A percentile compares a stretch with the other conserved stretches of the same genome.
Conservation (phyloP, 2,329 filamentous ascomycete genomes). For the Epichloe glyceriae region DNA sequence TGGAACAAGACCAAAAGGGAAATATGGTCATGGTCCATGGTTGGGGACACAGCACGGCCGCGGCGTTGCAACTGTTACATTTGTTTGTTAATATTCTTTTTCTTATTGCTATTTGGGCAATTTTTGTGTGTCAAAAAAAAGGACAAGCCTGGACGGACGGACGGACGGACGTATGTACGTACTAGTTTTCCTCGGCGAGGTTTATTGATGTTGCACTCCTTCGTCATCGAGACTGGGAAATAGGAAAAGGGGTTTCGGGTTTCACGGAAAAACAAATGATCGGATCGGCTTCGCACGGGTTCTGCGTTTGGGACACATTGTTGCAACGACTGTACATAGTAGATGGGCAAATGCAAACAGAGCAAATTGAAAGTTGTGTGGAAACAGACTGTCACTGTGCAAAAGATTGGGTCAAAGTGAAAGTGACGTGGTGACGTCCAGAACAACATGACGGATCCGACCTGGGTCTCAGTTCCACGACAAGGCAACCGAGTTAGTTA, state of each 20-base stretch:
- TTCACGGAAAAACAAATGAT: too few relatives aligned
- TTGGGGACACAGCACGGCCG: not conserved
- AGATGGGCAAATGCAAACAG: too few relatives aligned
- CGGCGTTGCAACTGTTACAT: not conserved
- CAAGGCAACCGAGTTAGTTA: not conserved
- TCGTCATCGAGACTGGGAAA: too few relatives aligned
- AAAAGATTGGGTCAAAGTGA: too few relatives aligned
- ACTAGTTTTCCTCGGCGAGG: not conserved
- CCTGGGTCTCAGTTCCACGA: not conserved
- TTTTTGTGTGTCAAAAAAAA: not conserved
- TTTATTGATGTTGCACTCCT: too few relatives aligned
- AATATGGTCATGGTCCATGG: not conserved
- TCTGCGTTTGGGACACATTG: too few relatives aligned
- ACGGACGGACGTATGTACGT: not conserved
- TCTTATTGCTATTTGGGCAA: not conserved
- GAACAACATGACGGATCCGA: not conserved
- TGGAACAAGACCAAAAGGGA: not conserved
- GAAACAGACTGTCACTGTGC: too few relatives aligned
- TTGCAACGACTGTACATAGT: too few relatives aligned
- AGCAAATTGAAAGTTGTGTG: too few relatives aligned
- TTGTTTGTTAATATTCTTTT: not conserved
- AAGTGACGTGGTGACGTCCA: not conserved
- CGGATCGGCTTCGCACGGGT: too few relatives aligned
- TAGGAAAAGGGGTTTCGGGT: too few relatives aligned
- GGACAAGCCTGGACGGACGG: too few relatives aligned